Base-by-base conservation (phyloP, 1,284 basidiomycete species). In the Trichosporon ovoides region DNA sequence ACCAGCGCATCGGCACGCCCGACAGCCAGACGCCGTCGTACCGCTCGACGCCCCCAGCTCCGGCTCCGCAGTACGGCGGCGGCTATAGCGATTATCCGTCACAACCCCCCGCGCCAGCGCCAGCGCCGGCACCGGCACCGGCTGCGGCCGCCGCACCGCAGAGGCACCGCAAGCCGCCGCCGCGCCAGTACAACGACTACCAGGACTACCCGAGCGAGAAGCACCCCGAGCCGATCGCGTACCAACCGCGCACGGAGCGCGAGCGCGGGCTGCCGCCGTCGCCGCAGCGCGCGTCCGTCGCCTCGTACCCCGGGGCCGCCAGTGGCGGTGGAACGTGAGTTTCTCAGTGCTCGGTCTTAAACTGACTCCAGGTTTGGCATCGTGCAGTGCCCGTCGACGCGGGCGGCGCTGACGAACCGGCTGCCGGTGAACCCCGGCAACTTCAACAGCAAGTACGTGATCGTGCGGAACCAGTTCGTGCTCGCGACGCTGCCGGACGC, bases 391-490 rank as follows among this genome's bases (percentile, higher is more conserved):
- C 79, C 80, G 6, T 73, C 68, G 16, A 72, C 82, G 12, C 81
- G 70, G 10, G 68, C 91, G 34, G 91, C 90, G 0, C 79, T 91
- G 60, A 83, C 84, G n/a, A 94, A 93, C 73, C 85, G 88, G 63
- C 73, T 94, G 16, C 83, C 92, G 40, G 88, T 91, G 22, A 80
- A 89, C 74, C 85, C 87, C 1, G 59, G 79, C 10, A 90, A 94
- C 75, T 92, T 93, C 11, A 78, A 84, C 18, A 84, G 85, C 14
- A 82, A 85, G 61, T 89, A 90, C 76, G 86, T 91, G 38, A 77
- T 88, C 13, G 79, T 92, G 24, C 89, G 91, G 65, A 80, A 83
- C 55, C 69, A 78, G 56, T 92, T 81, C 69, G 80, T 87, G 13
- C 68, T 89, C 52, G 92, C 89, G 12, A 84, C 85, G 52, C 83